Percentiles rank a stretch among this genome's conserved stretches.
These are phyloP conservation scores for Phaeosphaeria sp. DNA, from an alignment of 2,329 filamentous ascomycete species.

Conservation along the genomic window DNA sequence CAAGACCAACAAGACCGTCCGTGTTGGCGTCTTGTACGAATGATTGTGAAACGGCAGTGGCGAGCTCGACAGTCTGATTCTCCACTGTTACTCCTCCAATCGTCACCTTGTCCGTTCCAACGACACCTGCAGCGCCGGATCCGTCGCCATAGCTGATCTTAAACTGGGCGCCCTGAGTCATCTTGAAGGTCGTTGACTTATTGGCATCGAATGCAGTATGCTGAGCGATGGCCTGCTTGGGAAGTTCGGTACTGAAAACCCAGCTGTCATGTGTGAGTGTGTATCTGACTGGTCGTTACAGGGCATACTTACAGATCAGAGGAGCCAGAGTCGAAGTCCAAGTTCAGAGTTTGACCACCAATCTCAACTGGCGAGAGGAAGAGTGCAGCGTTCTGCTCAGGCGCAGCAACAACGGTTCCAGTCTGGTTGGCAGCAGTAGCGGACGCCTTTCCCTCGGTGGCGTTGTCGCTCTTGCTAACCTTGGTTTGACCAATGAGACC, in stretches of 20 bases:
- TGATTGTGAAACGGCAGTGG: constrained; percentile 62
- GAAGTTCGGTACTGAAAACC: constrained; percentile 71
- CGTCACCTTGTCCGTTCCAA: constrained; percentile 71
- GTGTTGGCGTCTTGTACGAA: constrained; percentile 67
- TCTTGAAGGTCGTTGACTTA: constrained; percentile 59
- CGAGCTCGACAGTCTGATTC: constrained; percentile 71
- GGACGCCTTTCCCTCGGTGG: constrained; percentile 27
- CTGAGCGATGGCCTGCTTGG: constrained; percentile 51
- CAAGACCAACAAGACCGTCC: constrained; percentile 74
- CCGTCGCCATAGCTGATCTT: constrained; percentile 73
- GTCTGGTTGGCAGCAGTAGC: constrained; percentile 42
- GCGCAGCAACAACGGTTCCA: constrained; percentile 69
- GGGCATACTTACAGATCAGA: constrained; percentile 65
- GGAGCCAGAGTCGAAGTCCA: constrained; percentile 80
- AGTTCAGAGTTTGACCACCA: constrained; percentile 70
- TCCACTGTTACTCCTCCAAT: constrained; percentile 69
- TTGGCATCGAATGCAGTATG: constrained; percentile 64
- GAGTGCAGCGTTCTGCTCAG: constrained; percentile 69
- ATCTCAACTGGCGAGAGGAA: constrained; percentile 74
- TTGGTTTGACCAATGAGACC: constrained; percentile 49
- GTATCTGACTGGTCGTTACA: neutral
- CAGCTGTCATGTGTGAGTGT: constrained; percentile 55
- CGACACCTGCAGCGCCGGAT: constrained; percentile 67
- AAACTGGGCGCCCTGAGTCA: constrained; percentile 61
- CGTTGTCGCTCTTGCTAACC: constrained; percentile 16